Conservation (phyloP, 2,329 filamentous ascomycete genomes). For the Fusarium tanahbumbuense region DNA sequence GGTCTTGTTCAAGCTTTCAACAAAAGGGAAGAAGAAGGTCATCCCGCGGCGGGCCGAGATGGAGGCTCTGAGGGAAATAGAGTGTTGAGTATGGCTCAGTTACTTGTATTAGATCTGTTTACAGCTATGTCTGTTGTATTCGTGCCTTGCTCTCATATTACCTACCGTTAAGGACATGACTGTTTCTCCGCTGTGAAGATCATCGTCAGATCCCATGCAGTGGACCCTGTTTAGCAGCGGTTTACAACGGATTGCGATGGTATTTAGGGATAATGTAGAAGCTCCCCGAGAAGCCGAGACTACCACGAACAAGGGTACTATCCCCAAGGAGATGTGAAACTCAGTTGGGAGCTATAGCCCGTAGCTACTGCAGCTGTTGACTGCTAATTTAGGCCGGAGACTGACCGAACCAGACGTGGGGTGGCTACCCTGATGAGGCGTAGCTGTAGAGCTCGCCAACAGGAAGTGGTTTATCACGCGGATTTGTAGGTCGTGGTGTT, state of each 20-base stretch:
- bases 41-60: conserved; percentile 18
- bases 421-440: conserved; percentile 20
- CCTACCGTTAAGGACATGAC: background rate
- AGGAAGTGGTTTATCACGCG: conserved; percentile 17
- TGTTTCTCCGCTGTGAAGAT: conserved; percentile 9
- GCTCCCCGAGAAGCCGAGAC: conserved; percentile 34
- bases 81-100: too few relatives aligned
- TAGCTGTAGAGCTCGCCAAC: conserved; percentile 33
- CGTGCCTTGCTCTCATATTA: background rate
- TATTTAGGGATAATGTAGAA: background rate
- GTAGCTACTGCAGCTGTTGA: too few relatives aligned
- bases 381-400: conserved; percentile 18
- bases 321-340: conserved; percentile 1
- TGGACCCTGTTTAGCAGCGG: conserved; percentile 30
- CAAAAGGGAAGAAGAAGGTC: conserved; percentile 32
- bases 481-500: conserved; percentile 22
- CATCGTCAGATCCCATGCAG: conserved; percentile 3
- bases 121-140: background rate
- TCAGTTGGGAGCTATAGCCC: background rate
- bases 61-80: background rate
- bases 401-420: conserved; percentile 35
- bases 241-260: conserved; percentile 26
- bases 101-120: background rate
- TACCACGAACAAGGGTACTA: conserved; percentile 8
- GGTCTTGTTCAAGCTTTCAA: conserved; percentile 25